phyloP scores from a whole-genome alignment of 768 basidiomycete species.

The Pleurotus giganteus region DNA sequence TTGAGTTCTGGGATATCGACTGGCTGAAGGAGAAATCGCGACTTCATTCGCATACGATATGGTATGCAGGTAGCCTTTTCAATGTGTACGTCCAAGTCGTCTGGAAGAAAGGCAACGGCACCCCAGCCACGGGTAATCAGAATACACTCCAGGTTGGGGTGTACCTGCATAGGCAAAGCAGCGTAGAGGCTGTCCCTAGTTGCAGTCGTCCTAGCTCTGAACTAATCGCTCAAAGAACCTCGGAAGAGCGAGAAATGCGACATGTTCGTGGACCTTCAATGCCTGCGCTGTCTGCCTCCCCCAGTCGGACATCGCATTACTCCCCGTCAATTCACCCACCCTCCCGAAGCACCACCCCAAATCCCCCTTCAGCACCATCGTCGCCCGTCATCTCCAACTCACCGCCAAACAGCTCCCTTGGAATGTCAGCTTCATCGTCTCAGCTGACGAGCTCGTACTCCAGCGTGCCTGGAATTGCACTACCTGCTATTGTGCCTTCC shows the following conservation, averaged over 20 bases:
- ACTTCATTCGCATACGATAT: conserved; percentile 81
- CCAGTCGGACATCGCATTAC: conserved; percentile 34
- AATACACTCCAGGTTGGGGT: conserved; percentile 68
- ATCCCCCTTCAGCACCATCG: conserved; percentile 19
- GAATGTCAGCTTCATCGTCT: background rate
- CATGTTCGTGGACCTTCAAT: conserved; percentile 31
- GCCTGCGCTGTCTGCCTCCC: conserved; percentile 27
- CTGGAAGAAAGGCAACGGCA: conserved; percentile 58
- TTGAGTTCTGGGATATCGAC: conserved; percentile 90
- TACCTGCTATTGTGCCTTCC: conserved; percentile 45
- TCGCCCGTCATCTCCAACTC: conserved; percentile 15
- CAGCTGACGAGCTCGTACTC: conserved; percentile 8
- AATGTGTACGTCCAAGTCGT: conserved; percentile 90
- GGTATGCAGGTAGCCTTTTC: conserved; percentile 87
- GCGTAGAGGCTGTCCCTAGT: conserved; percentile 73
- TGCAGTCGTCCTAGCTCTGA: conserved; percentile 50
- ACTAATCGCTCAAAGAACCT: conserved; percentile 10
- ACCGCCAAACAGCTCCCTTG: conserved; percentile 21
- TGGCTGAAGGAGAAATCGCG: conserved; percentile 81
- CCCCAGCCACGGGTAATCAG: background rate
- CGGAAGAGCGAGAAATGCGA: conserved; percentile 6
- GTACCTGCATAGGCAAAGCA: conserved; percentile 85
- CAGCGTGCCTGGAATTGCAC: conserved; percentile 7
- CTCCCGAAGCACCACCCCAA: conserved; percentile 44
- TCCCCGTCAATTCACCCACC: conserved; percentile 46